Conservation (phyloP, 345 rosid genomes). For the Euphorbia peplus region DNA sequence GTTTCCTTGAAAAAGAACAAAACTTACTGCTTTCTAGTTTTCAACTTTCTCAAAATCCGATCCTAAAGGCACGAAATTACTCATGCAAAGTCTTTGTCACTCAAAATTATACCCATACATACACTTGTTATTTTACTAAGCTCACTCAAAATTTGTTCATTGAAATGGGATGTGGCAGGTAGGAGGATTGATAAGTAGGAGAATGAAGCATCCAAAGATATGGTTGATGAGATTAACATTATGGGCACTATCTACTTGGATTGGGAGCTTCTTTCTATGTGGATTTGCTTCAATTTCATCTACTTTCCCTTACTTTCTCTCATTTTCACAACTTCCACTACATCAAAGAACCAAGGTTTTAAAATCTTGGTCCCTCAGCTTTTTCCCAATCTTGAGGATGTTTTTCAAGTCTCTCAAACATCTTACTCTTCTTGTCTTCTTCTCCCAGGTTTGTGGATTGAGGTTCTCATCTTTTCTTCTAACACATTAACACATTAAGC, state of each 20-base stretch:
- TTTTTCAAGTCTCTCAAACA: constrained; percentile 57
- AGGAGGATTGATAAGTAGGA: constrained; percentile 52
- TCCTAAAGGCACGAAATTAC: too few species aligned
- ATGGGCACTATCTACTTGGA: constrained; percentile 63
- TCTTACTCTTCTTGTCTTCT: constrained; percentile 53
- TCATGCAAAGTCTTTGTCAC: too few species aligned
- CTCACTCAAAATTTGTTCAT: too few species aligned
- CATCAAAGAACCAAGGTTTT: constrained; percentile 44
- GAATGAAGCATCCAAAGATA: constrained; percentile 66
- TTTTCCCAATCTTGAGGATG: constrained; percentile 45
- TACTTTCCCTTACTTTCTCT: constrained; percentile 47
- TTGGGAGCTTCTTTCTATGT: constrained; percentile 69
- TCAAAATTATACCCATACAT: too few species aligned
- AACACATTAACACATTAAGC: too few species aligned
- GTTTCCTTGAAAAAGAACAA: too few species aligned
- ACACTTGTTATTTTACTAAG: too few species aligned
- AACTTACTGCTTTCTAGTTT: too few species aligned
- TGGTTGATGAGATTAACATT: constrained; percentile 52
- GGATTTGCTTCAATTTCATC: constrained; percentile 48
- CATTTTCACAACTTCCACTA: constrained; percentile 45
- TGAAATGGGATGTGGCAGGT: constrained; percentile 31
- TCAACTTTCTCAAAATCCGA: too few species aligned
- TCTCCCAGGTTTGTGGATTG: constrained; percentile 54
- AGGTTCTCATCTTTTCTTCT: background rate
- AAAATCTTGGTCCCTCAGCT: constrained; percentile 55